phyloP scores from a whole-genome alignment of 176 grass and related monocot species.

The Rhipidocladum racemiflorum region DNA sequence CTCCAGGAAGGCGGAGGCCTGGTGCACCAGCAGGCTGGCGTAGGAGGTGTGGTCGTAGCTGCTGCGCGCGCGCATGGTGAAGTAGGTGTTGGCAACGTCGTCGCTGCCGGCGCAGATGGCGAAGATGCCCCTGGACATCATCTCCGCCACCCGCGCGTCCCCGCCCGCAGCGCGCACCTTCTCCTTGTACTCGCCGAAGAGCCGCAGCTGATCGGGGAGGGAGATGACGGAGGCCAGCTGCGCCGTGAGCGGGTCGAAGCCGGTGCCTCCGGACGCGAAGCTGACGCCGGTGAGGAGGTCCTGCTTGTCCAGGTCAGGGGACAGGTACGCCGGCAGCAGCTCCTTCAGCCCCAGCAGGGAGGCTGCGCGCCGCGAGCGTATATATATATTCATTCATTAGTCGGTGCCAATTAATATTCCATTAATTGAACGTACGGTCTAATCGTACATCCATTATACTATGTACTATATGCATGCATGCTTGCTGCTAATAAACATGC shows the following conservation, averaged over 20 bases:
- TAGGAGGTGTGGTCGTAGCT: slow-evolving; percentile 54
- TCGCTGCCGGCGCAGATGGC: slow-evolving; percentile 69
- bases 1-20: slow-evolving; percentile 47
- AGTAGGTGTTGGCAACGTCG: slow-evolving; percentile 85
- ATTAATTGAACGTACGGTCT: no score
- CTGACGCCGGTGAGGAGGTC: slow-evolving; percentile 72
- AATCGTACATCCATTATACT: no score
- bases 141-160: neutral
- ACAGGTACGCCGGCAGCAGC: slow-evolving; percentile 56
- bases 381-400: no score
- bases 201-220: slow-evolving; percentile 41
- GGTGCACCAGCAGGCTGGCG: slow-evolving; percentile 41
- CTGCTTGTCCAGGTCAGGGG: slow-evolving; percentile 25
- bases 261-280: slow-evolving; percentile 76
- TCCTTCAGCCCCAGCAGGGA: slow-evolving; percentile 65
- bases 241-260: slow-evolving; percentile 65
- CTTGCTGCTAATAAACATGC: no score
- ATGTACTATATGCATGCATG: no score
- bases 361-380: slow-evolving; percentile 10
- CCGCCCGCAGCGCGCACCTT: slow-evolving; percentile 42
- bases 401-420: no score
- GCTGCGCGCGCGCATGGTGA: slow-evolving; percentile 33
- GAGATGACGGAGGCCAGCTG: slow-evolving; percentile 53
- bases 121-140: slow-evolving; percentile 42
- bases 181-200: slow-evolving; percentile 62